These are phyloP conservation scores for Monarda citriodora DNA, from an alignment of 305 asterid genomes.

Conservation along the genomic window DNA sequence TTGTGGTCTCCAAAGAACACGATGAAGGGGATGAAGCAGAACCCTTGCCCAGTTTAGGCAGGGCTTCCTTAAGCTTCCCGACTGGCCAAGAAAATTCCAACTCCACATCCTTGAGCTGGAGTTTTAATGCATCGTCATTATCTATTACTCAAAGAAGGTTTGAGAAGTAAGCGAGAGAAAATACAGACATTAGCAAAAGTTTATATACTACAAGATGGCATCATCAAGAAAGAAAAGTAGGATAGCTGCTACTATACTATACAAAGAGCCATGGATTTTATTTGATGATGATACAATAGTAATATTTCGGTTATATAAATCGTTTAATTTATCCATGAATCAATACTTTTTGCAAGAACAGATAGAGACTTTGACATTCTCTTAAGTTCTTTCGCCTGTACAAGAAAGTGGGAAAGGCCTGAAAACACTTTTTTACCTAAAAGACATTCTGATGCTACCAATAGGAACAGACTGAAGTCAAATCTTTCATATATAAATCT, in stretches of 20 bases:
- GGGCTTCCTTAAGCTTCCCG: slow-evolving; percentile 72
- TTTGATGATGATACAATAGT: neutral
- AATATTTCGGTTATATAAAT: too few relatives aligned
- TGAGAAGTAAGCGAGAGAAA: slow-evolving; percentile 15
- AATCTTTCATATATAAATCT: slow-evolving; percentile 13
- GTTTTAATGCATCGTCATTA: slow-evolving; percentile 66
- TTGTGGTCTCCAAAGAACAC: slow-evolving; percentile 70
- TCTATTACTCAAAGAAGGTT: slow-evolving; percentile 35
- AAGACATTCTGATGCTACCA: neutral
- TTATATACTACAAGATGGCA: neutral
- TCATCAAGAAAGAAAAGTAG: slow-evolving; percentile 16
- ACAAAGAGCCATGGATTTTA: slow-evolving; percentile 4
- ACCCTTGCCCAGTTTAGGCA: slow-evolving; percentile 56
- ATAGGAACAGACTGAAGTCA: slow-evolving; percentile 1
- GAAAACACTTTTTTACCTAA: neutral
- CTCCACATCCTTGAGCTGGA: slow-evolving; percentile 80
- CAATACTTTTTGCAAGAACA: neutral
- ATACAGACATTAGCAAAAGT: slow-evolving; percentile 6
- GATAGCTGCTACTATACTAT: slow-evolving; percentile 4
- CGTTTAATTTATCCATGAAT: neutral
- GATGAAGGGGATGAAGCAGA: slow-evolving; percentile 62
- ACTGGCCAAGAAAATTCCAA: slow-evolving; percentile 90
- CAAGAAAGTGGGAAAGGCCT: slow-evolving; percentile 2
- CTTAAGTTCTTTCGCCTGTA: slow-evolving; percentile 5
- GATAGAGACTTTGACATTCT: neutral